Evolutionary conservation across 1,284 basidiomycete genomes (phyloP).

Genomic region (Marasmius sp.): DNA sequence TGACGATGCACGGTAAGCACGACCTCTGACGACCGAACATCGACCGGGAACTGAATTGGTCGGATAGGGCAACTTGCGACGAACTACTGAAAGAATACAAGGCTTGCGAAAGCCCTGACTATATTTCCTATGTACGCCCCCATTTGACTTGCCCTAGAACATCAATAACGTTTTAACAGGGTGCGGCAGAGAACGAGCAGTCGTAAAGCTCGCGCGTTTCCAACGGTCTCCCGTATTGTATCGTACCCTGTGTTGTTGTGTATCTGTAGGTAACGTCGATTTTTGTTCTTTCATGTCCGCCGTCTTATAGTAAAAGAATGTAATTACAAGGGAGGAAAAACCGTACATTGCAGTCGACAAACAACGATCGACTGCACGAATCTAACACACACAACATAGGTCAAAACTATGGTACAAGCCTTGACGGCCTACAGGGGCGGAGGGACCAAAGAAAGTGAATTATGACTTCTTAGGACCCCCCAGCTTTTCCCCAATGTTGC

Average conservation of each 20-base stretch:
- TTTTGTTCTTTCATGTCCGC: neutral
- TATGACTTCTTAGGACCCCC: constrained; percentile 73
- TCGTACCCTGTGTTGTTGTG: neutral
- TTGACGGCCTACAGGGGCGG: neutral
- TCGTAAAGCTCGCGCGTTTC: neutral
- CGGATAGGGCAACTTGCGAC: constrained; percentile 73
- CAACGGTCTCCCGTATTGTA: neutral
- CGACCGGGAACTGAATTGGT: constrained; percentile 4
- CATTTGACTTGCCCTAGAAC: neutral
- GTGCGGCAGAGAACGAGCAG: constrained; percentile 7
- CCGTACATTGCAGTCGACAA: neutral
- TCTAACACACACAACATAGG: neutral
- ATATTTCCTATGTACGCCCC: constrained; percentile 43
- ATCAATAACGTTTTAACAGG: constrained; percentile 4
- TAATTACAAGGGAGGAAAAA: neutral
- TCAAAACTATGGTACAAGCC: neutral
- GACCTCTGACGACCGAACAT: constrained; percentile 5
- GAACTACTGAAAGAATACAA: constrained; percentile 90
- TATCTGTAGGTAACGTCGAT: neutral
- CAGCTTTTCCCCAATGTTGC: constrained; percentile 82
- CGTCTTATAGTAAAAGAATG: neutral
- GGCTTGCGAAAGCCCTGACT: constrained; percentile 89
- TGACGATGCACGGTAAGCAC: constrained; percentile 87
- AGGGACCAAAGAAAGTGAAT: constrained; percentile 21
- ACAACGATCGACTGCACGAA: neutral